Conservation (phyloP, 2,329 filamentous ascomycete species). For the Colletotrichum cordylinicola region DNA sequence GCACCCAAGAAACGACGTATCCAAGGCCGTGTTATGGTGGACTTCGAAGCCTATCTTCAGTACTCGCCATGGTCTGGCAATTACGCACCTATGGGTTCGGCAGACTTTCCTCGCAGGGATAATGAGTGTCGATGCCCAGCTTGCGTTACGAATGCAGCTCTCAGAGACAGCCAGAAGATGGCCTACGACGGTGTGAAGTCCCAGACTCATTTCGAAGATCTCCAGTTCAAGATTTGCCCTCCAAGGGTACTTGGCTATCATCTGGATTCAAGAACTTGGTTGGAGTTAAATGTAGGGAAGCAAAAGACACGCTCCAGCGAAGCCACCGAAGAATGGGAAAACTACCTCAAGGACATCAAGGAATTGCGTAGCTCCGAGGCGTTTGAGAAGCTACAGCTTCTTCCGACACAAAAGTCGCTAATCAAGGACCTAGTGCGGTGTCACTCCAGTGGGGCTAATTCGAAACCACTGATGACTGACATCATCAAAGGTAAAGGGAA, state of each 20-base stretch:
- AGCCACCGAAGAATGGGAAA: background rate
- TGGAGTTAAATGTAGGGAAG: background rate
- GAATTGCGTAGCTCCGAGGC: background rate
- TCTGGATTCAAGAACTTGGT: background rate
- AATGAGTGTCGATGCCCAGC: background rate
- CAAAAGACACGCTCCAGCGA: background rate
- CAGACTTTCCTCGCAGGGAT: background rate
- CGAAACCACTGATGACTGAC: background rate
- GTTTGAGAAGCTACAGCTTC: background rate
- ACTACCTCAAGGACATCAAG: background rate
- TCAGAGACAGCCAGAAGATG: background rate
- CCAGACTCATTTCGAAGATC: background rate
- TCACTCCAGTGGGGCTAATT: background rate
- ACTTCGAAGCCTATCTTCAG: background rate
- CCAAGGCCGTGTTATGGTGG: background rate
- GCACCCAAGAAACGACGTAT: background rate
- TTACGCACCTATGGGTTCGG: background rate
- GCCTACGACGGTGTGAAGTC: background rate
- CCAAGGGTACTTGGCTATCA: background rate
- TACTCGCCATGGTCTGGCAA: background rate
- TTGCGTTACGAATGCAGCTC: background rate
- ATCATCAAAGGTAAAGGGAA: slow-evolving; percentile 20
- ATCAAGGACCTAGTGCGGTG: background rate
- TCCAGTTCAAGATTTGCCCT: background rate
- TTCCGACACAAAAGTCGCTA: background rate